Conservation (phyloP, 257 asterid species). For the Jacaranda copaia region DNA sequence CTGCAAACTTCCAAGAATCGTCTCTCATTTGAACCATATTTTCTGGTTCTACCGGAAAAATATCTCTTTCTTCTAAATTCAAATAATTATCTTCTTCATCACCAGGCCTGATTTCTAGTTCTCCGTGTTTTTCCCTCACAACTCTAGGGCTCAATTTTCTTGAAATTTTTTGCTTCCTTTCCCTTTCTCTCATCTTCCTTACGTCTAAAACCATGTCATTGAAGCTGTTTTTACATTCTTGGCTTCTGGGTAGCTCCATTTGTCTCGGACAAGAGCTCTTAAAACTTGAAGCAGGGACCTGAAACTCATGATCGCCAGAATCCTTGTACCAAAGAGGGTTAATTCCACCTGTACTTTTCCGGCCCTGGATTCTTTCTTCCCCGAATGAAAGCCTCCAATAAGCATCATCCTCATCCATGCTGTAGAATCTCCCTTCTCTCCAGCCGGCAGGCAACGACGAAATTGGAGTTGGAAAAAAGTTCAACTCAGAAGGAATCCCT, state of each 20-base stretch:
- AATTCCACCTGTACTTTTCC: slow-evolving; percentile 48
- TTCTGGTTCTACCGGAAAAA: slow-evolving; percentile 45
- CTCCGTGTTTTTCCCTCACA: slow-evolving; percentile 22
- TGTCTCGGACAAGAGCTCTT: background rate
- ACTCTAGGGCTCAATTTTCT: slow-evolving; percentile 19
- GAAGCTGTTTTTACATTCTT: slow-evolving; percentile 35
- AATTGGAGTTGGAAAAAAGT: slow-evolving; percentile 23
- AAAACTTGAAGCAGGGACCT: slow-evolving; percentile 29
- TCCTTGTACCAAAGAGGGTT: slow-evolving; percentile 50
- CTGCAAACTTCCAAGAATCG: too few species aligned
- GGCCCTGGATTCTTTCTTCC: slow-evolving; percentile 42
- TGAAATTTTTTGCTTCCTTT: slow-evolving; percentile 24
- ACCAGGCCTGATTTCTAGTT: background rate
- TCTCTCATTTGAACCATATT: background rate
- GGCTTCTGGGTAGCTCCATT: slow-evolving; percentile 24
- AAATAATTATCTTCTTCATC: background rate
- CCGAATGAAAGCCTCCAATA: slow-evolving; percentile 76
- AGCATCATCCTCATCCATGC: slow-evolving; percentile 65
- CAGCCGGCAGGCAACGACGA: slow-evolving; percentile 7
- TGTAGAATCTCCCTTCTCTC: slow-evolving; percentile 55
- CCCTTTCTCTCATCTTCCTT: slow-evolving; percentile 42
- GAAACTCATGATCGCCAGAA: slow-evolving; percentile 43
- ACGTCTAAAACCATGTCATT: slow-evolving; percentile 50
- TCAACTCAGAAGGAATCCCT: background rate
- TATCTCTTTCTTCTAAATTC: slow-evolving; percentile 38